Base-by-base conservation (phyloP, 495 filamentous ascomycete species). In the Penicillium alfredii region DNA sequence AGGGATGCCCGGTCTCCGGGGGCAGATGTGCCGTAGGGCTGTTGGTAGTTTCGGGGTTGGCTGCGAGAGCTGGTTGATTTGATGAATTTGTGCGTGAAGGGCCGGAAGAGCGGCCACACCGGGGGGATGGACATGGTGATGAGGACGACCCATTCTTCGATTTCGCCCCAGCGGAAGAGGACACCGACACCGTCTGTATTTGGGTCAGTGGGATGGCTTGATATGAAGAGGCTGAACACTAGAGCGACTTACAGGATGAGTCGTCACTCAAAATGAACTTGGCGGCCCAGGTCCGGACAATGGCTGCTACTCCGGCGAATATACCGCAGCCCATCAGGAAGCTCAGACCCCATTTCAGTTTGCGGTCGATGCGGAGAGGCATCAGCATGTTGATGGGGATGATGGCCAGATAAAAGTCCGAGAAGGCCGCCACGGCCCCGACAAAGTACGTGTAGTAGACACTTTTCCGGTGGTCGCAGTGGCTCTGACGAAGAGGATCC, bases 121-220 rank as follows among this genome's bases (percentile, higher is more conserved):
- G 51, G 51, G 30, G 51, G 51, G 11, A 55, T 55, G 22, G 51
- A 55, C 51, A 55, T 55, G 18, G 47, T 45, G 30, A 55, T 55
- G 8, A 55, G 44, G 6, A 55, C 51, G 32, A 55, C 18, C 51
- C 51, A 55, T 44, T 55, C 51, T 32, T 55, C 51, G 15, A 51
- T 47, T 26, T 55, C 51, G 5, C 51, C 51, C 51, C 51, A 55
- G 25, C 37, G 38, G 31, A 55, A 55, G 0, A 55, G 38, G n/a
- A 32, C 38, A 0, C 51, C 51, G 13, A 51, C 47, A 1, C 51
- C 51, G 11, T 48, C 51, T 55, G 34, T 3, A 13, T 6, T n/a
- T 10, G 8, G 10, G 27, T 55, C 23, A 47, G 33, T 18, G 4
- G 19, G 23, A 11, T 9, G 10, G 8, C 12, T 4, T 26, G 11